Percentiles rank a stretch among this genome's conserved stretches.
phyloP scores from a whole-genome alignment of 768 basidiomycete species.

The Dacryopinax spathularia region DNA sequence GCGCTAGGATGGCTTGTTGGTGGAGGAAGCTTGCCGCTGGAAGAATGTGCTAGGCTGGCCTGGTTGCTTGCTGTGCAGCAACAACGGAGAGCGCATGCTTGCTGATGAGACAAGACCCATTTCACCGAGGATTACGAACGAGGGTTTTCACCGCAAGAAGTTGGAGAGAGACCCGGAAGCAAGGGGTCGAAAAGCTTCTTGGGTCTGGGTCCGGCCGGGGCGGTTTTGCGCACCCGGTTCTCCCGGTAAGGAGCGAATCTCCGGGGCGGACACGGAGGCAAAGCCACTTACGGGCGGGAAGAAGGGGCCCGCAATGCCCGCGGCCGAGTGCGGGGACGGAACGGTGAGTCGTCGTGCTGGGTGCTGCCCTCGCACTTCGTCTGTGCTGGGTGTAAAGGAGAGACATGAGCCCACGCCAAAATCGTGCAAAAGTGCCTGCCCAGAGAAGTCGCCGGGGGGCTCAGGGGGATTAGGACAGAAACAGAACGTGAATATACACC shows the following conservation, averaged over 20 bases:
- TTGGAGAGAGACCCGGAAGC: background rate
- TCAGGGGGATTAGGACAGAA: background rate
- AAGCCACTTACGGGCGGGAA: background rate
- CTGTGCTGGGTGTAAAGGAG: too few relatives aligned
- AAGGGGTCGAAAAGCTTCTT: background rate
- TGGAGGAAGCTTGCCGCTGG: background rate
- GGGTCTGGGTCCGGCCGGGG: background rate
- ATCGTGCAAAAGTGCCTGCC: background rate
- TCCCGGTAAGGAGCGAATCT: background rate
- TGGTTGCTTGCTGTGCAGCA: too few relatives aligned
- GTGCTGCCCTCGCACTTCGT: too few relatives aligned
- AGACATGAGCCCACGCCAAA: background rate
- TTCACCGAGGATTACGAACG: background rate
- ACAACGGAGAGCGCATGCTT: background rate
- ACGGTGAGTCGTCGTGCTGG: too few relatives aligned
- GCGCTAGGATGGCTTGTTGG: background rate
- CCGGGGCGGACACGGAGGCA: background rate
- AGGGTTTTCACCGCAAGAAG: background rate
- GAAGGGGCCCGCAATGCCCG: background rate
- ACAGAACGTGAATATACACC: background rate
- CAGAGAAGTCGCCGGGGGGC: background rate
- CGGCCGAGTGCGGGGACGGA: background rate
- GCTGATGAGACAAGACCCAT: background rate
- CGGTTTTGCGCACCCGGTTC: background rate
- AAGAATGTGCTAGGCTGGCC: too few relatives aligned